These are phyloP conservation scores for Tetrapisispora nanseiensis DNA, from an alignment of 805 yeast genomes.

Conservation along the genomic window DNA sequence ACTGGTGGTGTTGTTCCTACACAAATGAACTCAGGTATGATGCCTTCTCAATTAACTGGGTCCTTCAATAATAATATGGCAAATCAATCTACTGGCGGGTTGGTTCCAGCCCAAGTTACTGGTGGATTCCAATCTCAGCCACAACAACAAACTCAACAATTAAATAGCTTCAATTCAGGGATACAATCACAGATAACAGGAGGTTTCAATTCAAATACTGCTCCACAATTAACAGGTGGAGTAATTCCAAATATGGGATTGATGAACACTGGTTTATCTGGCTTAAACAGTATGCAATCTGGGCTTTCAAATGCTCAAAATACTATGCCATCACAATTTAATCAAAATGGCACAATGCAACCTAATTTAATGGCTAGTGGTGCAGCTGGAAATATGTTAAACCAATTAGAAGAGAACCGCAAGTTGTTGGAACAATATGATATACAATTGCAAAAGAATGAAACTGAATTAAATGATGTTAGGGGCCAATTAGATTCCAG, in stretches of 20 bases:
- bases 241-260: not conserved
- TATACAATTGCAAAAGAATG: slow-evolving; percentile 70
- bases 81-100: not conserved
- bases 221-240: slow-evolving; percentile 3
- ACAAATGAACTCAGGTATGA: not conserved
- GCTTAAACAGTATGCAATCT: not conserved
- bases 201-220: not conserved
- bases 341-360: not conserved
- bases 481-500: slow-evolving; percentile 64
- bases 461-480: slow-evolving; percentile 54
- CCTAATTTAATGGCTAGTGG: not conserved
- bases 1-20: not conserved
- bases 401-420: slow-evolving; percentile 44
- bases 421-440: slow-evolving; percentile 79
- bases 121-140: not conserved
- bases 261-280: not conserved
- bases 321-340: not conserved
- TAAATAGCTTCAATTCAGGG: not conserved
- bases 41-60: slow-evolving; percentile 1
- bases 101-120: not conserved
- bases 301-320: slow-evolving; percentile 1
- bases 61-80: not conserved
- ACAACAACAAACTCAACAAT: not conserved
- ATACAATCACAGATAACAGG: not conserved
- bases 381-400: not conserved